Conservation (phyloP, 1,284 basidiomycete genomes). For the Cryptococcus floricola region DNA sequence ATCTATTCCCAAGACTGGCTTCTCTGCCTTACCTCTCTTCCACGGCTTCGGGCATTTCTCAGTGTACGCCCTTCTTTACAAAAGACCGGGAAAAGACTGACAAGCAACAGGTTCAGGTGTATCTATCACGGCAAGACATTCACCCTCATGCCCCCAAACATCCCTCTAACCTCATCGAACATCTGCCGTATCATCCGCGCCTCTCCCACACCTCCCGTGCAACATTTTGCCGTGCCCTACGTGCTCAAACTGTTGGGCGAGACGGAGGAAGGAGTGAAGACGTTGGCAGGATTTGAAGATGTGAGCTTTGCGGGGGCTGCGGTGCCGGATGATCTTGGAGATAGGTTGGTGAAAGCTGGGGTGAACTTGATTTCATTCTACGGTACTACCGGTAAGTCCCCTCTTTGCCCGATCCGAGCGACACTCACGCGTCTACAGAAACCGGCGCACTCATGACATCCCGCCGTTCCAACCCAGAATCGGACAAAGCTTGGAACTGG, state of each 20-base stretch:
- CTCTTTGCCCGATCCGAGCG: background rate
- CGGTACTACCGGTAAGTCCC: constrained; percentile 51
- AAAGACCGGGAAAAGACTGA: constrained; percentile 1
- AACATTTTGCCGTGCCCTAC: constrained; percentile 51
- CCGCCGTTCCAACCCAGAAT: constrained; percentile 52
- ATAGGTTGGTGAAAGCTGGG: constrained; percentile 54
- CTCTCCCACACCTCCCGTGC: constrained; percentile 43
- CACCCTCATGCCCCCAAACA: constrained; percentile 56
- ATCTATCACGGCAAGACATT: constrained; percentile 53
- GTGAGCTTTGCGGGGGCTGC: constrained; percentile 51
- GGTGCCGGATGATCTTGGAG: constrained; percentile 56
- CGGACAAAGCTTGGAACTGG: constrained; percentile 63
- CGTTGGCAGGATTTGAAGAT: constrained; percentile 55
- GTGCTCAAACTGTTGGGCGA: constrained; percentile 56
- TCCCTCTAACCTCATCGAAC: constrained; percentile 57
- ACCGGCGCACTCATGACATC: constrained; percentile 50
- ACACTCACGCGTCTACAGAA: constrained; percentile 12
- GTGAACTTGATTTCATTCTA: constrained; percentile 58
- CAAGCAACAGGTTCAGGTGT: constrained; percentile 40
- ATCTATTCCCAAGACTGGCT: constrained; percentile 49
- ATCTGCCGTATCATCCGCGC: constrained; percentile 42
- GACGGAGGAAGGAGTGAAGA: constrained; percentile 52
- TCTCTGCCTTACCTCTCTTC: constrained; percentile 54
- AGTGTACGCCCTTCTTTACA: constrained; percentile 43
- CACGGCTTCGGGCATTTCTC: constrained; percentile 54